phyloP scores from a whole-genome alignment of 2,329 filamentous ascomycete species.

The Fusarium sp. region DNA sequence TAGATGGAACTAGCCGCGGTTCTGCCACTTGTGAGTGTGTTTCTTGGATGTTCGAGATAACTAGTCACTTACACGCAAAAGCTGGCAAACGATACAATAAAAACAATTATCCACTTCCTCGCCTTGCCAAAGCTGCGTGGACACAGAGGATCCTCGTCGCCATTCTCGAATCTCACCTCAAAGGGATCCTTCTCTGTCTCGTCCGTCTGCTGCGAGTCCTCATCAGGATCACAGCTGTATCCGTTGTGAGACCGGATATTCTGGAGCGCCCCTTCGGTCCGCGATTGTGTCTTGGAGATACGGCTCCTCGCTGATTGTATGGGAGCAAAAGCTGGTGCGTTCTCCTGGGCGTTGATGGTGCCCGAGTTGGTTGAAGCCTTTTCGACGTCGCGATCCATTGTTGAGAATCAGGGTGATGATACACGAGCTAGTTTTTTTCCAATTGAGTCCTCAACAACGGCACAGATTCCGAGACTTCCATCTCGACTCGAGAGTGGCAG shows the following conservation, averaged over 20 bases:
- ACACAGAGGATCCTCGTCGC: slow-evolving; percentile 77
- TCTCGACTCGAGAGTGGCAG: background rate
- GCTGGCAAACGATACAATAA: slow-evolving; percentile 79
- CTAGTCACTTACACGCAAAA: slow-evolving; percentile 80
- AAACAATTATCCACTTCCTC: slow-evolving; percentile 84
- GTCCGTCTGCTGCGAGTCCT: slow-evolving; percentile 5
- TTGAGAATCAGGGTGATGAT: background rate
- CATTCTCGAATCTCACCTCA: slow-evolving; percentile 80
- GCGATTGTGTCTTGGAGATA: slow-evolving; percentile 13
- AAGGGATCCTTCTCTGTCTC: slow-evolving; percentile 61
- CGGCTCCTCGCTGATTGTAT: slow-evolving; percentile 21
- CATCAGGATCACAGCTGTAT: slow-evolving; percentile 53
- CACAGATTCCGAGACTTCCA: background rate
- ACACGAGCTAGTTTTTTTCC: background rate
- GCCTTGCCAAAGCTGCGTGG: slow-evolving; percentile 75
- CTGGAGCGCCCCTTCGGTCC: slow-evolving; percentile 28
- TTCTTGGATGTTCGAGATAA: background rate
- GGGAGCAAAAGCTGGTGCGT: slow-evolving; percentile 18
- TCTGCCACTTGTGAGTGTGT: slow-evolving; percentile 54
- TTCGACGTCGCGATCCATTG: slow-evolving; percentile 44
- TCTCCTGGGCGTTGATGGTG: slow-evolving; percentile 1
- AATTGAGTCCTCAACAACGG: background rate
- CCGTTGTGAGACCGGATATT: slow-evolving; percentile 58
- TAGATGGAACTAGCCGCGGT: slow-evolving; percentile 92
- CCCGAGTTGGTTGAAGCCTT: slow-evolving; percentile 36